Conservation (phyloP, 164 flowering plant genomes). For the Amborella trichopoda region DNA sequence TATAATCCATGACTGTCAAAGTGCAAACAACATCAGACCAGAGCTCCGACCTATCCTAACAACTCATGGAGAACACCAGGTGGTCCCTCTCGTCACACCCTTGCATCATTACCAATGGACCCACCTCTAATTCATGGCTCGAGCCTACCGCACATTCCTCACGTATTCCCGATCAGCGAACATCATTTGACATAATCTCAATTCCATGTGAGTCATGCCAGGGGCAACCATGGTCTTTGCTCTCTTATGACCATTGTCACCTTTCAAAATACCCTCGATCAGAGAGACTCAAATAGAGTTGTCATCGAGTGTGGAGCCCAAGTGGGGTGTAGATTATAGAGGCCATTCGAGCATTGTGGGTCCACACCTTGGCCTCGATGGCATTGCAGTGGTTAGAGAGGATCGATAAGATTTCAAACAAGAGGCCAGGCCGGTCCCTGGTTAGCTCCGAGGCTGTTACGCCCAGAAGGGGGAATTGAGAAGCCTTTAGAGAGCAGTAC, state of each 20-base stretch:
- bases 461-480: too few species aligned
- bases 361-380: too few species aligned
- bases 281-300: constrained; percentile 24
- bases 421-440: too few species aligned
- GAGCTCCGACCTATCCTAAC: constrained; percentile 46
- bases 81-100: constrained; percentile 50
- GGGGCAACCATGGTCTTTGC: constrained; percentile 51
- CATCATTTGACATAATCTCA: constrained; percentile 86
- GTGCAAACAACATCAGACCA: constrained; percentile 74
- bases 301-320: too few species aligned
- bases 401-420: too few species aligned
- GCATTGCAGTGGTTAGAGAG: too few species aligned
- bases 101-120: constrained; percentile 1
- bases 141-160: constrained; percentile 12
- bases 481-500: too few species aligned
- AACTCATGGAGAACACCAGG: constrained; percentile 35
- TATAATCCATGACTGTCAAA: constrained; percentile 61
- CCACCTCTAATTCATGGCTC: background rate
- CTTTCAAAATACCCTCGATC: constrained; percentile 57
- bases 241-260: constrained; percentile 50
- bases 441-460: too few species aligned
- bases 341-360: too few species aligned
- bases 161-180: constrained; percentile 72
- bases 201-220: constrained; percentile 54
- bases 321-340: too few species aligned